Conservation (phyloP, 805 yeast species). For the Phaffomyces antillensis region DNA sequence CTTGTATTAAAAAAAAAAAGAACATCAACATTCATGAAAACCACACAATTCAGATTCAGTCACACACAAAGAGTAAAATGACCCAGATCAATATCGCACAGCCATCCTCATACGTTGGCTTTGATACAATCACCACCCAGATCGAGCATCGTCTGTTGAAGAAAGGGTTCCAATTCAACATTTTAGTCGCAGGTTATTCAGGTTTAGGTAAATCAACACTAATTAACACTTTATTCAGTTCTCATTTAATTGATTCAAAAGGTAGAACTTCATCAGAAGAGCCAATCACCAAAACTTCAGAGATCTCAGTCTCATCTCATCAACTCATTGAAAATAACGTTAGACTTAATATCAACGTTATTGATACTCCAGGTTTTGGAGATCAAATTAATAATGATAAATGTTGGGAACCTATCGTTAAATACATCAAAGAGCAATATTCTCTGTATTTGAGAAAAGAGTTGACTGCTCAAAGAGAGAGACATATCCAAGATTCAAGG, state of each 20-base stretch:
- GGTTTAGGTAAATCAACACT: conserved; percentile 94
- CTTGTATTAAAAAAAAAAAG: too few species aligned
- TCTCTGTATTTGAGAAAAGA: conserved; percentile 86
- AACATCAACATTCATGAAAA: not conserved
- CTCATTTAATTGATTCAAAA: conserved; percentile 64
- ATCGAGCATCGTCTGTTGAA: conserved; percentile 88
- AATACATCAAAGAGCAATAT: conserved; percentile 93
- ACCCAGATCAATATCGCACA: conserved; percentile 1
- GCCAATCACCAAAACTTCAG: conserved; percentile 81
- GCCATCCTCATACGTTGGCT: conserved; percentile 85
- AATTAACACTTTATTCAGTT: conserved; percentile 82
- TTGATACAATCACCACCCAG: conserved; percentile 92
- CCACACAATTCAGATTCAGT: too few species aligned
- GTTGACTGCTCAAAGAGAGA: conserved; percentile 89
- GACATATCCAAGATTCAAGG: conserved; percentile 74
- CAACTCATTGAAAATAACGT: conserved; percentile 81
- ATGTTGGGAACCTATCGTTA: conserved; percentile 95
- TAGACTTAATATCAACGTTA: conserved; percentile 73
- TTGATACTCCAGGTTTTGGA: conserved; percentile 98
- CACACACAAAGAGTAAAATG: not conserved
- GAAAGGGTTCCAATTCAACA: conserved; percentile 88
- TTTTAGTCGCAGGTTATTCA: conserved; percentile 89
- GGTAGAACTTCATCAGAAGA: conserved; percentile 65
- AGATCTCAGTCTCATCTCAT: conserved; percentile 66
- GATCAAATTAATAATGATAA: conserved; percentile 93